Percentiles rank a stretch among this genome's conserved stretches.
Evolutionary conservation across 306 rosid species (phyloP).

Genomic region (Cucurbita ficifolia): DNA sequence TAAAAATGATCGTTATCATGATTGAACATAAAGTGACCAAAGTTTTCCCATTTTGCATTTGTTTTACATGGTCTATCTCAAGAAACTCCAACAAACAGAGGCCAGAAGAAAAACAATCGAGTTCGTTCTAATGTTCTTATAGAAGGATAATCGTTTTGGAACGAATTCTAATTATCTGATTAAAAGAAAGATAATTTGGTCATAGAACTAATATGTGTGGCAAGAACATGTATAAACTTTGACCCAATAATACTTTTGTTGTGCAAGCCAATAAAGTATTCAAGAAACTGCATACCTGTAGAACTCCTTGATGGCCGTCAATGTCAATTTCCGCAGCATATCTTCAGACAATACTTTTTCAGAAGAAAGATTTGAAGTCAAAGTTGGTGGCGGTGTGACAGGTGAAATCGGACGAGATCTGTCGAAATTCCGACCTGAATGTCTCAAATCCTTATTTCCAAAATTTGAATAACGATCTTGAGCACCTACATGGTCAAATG

Average conservation of each 20-base stretch:
- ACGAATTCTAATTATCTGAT: neutral
- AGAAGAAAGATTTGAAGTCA: constrained; percentile 25
- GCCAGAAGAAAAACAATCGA: neutral
- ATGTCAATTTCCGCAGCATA: constrained; percentile 35
- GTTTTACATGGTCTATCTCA: neutral
- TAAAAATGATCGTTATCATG: neutral
- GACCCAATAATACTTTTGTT: neutral
- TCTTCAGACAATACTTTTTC: constrained; percentile 42
- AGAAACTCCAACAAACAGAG: neutral
- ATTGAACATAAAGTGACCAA: neutral
- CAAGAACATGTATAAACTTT: neutral
- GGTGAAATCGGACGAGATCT: constrained; percentile 39
- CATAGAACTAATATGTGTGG: neutral
- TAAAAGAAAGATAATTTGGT: neutral
- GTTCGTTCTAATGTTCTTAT: too few species aligned
- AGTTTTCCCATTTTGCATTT: neutral
- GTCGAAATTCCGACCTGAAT: constrained; percentile 35
- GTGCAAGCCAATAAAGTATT: neutral
- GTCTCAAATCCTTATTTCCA: constrained; percentile 43
- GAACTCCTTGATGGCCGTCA: constrained; percentile 72
- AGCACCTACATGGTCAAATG: constrained; percentile 38
- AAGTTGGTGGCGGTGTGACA: constrained; percentile 25
- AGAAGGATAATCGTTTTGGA: neutral
- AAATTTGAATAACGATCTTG: constrained; percentile 33
- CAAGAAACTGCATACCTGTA: constrained; percentile 47